phyloP scores from a whole-genome alignment of 352 stramenopile species.

The Phytophthora rubi region DNA sequence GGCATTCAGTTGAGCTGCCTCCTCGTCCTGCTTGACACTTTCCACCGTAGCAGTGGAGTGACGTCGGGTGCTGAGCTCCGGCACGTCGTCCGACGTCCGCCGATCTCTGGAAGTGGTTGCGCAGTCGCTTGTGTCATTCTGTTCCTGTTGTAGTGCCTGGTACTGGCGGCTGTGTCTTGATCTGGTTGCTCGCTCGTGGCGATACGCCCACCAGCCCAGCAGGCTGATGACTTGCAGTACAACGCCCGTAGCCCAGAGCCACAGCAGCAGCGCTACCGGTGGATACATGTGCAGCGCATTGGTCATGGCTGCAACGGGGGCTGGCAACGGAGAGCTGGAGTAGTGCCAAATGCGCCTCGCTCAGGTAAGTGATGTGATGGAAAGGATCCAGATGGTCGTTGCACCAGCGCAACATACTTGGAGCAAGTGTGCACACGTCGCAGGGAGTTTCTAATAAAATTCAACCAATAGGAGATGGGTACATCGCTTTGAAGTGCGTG shows the following conservation, averaged over 20 bases:
- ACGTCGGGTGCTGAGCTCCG: constrained; percentile 21
- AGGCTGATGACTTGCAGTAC: constrained; percentile 42
- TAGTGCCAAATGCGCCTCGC: neutral
- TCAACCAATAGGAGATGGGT: constrained; percentile 14
- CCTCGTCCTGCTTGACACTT: constrained; percentile 10
- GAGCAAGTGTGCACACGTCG: constrained; percentile 36
- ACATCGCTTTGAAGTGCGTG: constrained; percentile 8
- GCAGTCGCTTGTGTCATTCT: constrained; percentile 11
- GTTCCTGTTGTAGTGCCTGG: constrained; percentile 2
- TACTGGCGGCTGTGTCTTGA: constrained; percentile 7
- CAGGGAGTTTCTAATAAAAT: constrained; percentile 17
- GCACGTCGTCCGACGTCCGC: constrained; percentile 26
- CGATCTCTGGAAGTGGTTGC: constrained; percentile 14
- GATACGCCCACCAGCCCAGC: constrained; percentile 36
- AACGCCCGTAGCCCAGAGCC: constrained; percentile 34
- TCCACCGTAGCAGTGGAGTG: constrained; percentile 19
- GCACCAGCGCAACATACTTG: constrained; percentile 2
- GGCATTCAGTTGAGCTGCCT: neutral
- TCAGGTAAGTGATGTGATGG: neutral
- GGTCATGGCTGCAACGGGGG: constrained; percentile 17
- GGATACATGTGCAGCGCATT: constrained; percentile 59
- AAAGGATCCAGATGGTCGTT: constrained; percentile 12
- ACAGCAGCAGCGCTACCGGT: constrained; percentile 37
- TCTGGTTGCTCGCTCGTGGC: constrained; percentile 11
- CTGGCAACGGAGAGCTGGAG: neutral